Conservation (phyloP, 1,284 basidiomycete genomes). For the Malassezia vespertilionis region DNA sequence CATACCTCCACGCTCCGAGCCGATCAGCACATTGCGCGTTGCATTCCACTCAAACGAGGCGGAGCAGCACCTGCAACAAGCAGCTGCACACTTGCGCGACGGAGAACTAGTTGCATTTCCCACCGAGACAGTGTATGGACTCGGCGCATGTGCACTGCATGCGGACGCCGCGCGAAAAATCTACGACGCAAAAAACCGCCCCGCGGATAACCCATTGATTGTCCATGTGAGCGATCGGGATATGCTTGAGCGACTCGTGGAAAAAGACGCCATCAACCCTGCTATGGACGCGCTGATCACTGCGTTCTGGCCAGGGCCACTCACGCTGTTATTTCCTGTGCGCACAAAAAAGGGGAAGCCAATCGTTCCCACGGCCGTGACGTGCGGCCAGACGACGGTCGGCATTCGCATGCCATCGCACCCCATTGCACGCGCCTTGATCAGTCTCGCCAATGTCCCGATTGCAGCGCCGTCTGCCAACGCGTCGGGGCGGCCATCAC, state of each 20-base stretch:
- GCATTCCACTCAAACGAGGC: conserved; percentile 22
- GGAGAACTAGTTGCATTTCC: conserved; percentile 67
- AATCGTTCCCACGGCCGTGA: conserved; percentile 47
- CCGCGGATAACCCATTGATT: conserved; percentile 92
- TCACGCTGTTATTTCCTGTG: conserved; percentile 78
- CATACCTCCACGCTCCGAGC: too few species aligned
- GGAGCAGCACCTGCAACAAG: conserved; percentile 24
- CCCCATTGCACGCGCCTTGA: conserved; percentile 79
- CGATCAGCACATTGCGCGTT: not conserved
- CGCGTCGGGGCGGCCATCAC: conserved; percentile 82
- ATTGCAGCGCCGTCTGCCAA: conserved; percentile 94
- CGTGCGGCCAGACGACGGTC: conserved; percentile 69
- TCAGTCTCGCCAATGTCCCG: conserved; percentile 63
- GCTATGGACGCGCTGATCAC: conserved; percentile 52
- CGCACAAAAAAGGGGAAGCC: conserved; percentile 12
- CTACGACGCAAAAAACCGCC: conserved; percentile 81
- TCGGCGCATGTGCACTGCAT: conserved; percentile 71
- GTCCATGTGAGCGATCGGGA: conserved; percentile 77
- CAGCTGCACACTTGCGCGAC: conserved; percentile 31
- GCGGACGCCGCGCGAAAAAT: conserved; percentile 58
- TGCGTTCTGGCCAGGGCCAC: conserved; percentile 85
- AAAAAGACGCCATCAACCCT: conserved; percentile 18
- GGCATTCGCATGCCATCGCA: conserved; percentile 90
- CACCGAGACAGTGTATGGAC: conserved; percentile 95
- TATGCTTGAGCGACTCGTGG: conserved; percentile 61